Evolutionary conservation across 106 monocot species (phyloP).

Genomic region (Dioscorea alata): DNA sequence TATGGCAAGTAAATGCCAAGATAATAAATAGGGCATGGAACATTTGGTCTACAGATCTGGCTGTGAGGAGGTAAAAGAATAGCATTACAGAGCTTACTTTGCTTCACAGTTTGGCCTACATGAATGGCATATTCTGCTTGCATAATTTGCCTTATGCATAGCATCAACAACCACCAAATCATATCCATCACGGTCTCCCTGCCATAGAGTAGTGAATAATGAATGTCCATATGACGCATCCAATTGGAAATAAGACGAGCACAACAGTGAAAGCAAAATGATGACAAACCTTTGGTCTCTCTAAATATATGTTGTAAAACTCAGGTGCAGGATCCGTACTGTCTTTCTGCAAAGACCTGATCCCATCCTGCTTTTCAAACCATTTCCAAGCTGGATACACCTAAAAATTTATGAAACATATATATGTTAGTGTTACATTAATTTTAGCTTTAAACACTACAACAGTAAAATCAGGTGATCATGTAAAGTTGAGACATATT

Average conservation of each 20-base stretch:
- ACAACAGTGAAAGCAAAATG: not conserved
- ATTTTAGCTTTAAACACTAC: too few relatives aligned
- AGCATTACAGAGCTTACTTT: constrained; percentile 55
- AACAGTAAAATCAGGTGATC: too few relatives aligned
- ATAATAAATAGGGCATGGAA: too few relatives aligned
- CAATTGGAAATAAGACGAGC: not conserved
- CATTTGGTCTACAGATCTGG: too few relatives aligned
- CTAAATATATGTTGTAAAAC: constrained; percentile 96
- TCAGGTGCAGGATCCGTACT: constrained; percentile 86
- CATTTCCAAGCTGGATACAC: constrained; percentile 99
- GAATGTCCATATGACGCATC: not conserved
- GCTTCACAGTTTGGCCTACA: constrained; percentile 99
- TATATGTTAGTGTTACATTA: too few relatives aligned
- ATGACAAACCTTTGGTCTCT: constrained; percentile 87
- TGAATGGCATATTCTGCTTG: constrained; percentile 98
- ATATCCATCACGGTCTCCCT: constrained; percentile 99
- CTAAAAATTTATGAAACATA: constrained; percentile 24
- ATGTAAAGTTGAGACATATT: too few relatives aligned
- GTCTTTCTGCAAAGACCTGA: constrained; percentile 84
- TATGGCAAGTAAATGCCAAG: too few relatives aligned
- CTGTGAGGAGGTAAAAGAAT: not conserved
- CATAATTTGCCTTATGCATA: constrained; percentile 99
- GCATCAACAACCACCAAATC: constrained; percentile 99
- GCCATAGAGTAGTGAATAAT: not conserved
- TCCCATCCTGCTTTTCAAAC: constrained; percentile 99